Conservation (phyloP, 2,329 filamentous ascomycete species). For the Penicillium sclerotiorum region DNA sequence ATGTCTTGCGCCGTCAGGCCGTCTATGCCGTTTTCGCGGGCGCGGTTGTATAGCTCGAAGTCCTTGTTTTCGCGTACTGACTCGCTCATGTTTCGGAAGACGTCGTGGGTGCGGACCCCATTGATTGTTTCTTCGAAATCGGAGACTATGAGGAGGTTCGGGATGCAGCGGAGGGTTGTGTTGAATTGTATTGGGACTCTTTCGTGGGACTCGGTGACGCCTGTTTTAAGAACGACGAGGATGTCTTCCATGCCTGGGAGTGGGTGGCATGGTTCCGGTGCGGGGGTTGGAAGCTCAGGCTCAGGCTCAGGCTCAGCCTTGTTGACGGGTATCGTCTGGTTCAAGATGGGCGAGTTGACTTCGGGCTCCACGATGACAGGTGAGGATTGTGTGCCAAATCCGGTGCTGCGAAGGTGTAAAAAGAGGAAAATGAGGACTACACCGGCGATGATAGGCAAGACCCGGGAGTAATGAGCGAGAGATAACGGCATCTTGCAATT, state of each 20-base stretch:
- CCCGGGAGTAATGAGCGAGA: slow-evolving; percentile 26
- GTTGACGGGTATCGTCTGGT: neutral
- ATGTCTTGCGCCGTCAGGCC: slow-evolving; percentile 32
- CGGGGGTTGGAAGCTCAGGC: neutral
- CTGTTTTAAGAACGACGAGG: slow-evolving; percentile 60
- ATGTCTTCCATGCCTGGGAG: slow-evolving; percentile 53
- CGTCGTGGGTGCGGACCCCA: slow-evolving; percentile 54
- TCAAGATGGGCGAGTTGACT: too few species aligned
- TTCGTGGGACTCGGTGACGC: slow-evolving; percentile 58
- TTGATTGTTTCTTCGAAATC: slow-evolving; percentile 58
- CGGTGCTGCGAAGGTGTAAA: slow-evolving; percentile 15
- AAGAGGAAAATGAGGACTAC: slow-evolving; percentile 17
- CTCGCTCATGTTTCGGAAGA: slow-evolving; percentile 46
- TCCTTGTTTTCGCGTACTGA: slow-evolving; percentile 16
- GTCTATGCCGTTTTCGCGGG: slow-evolving; percentile 42
- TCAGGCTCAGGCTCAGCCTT: neutral
- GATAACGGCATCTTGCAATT: slow-evolving; percentile 16
- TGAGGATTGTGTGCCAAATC: neutral
- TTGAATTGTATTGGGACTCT: slow-evolving; percentile 59
- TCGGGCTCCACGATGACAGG: neutral
- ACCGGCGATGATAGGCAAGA: slow-evolving; percentile 18
- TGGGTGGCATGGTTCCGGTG: slow-evolving; percentile 29
- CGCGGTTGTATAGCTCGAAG: slow-evolving; percentile 42
- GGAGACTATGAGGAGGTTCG: slow-evolving; percentile 60
- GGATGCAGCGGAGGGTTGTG: slow-evolving; percentile 59